Evolutionary conservation across 2,329 filamentous ascomycete species (phyloP).

Genomic region (Aotearoamyces nothofagi): DNA sequence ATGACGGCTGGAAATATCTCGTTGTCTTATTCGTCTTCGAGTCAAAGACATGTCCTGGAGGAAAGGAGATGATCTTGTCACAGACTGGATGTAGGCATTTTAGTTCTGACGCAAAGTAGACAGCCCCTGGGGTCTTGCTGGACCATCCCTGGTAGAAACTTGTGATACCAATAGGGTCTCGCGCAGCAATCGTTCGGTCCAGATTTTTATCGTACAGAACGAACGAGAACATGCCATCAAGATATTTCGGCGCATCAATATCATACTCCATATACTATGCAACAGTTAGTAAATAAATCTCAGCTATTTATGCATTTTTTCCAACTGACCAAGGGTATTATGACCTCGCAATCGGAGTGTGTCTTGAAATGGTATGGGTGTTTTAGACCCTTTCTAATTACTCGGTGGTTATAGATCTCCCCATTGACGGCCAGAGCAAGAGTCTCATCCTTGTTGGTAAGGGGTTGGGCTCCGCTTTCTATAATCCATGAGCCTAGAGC

Average conservation of each 20-base stretch:
- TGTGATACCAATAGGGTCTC: slow-evolving; percentile 93
- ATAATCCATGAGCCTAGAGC: slow-evolving; percentile 8
- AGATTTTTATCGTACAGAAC: slow-evolving; percentile 92
- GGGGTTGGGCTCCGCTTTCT: slow-evolving; percentile 92
- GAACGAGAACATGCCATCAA: slow-evolving; percentile 99
- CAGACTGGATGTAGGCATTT: slow-evolving; percentile 89
- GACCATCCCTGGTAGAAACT: slow-evolving; percentile 94
- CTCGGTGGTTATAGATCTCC: slow-evolving; percentile 98
- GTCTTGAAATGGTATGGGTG: slow-evolving; percentile 93
- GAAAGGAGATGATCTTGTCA: slow-evolving; percentile 89
- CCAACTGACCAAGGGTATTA: slow-evolving; percentile 74
- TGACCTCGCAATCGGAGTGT: slow-evolving; percentile 95
- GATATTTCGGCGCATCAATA: slow-evolving; percentile 77
- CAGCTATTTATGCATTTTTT: neutral
- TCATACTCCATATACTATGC: slow-evolving; percentile 78
- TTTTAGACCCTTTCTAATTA: slow-evolving; percentile 77
- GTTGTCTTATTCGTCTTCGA: slow-evolving; percentile 76
- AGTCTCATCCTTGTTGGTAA: slow-evolving; percentile 79
- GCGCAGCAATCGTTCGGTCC: slow-evolving; percentile 82
- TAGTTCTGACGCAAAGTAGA: slow-evolving; percentile 94
- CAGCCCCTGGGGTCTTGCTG: slow-evolving; percentile 64
- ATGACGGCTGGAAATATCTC: slow-evolving; percentile 81
- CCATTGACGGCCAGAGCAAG: slow-evolving; percentile 95
- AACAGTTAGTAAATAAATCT: slow-evolving; percentile 5
- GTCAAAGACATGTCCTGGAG: slow-evolving; percentile 91